Evolutionary conservation across 1,284 basidiomycete species (phyloP).

Genomic region (Rhodotorula sp.): DNA sequence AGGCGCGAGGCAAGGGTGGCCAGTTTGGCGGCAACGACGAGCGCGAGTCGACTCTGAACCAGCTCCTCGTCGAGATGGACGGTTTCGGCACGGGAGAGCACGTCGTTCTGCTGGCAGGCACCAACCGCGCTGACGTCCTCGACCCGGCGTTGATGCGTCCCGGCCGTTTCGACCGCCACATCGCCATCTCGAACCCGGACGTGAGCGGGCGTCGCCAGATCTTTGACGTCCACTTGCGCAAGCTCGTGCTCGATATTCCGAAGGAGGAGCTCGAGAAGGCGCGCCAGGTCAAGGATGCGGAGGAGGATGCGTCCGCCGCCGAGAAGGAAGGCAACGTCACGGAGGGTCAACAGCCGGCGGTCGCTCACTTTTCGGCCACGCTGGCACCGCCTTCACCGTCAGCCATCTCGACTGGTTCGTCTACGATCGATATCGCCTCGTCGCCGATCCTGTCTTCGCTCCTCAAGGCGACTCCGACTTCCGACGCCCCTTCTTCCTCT

Average conservation of each 20-base stretch:
- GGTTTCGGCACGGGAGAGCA: constrained; percentile 95
- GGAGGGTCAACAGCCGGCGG: constrained; percentile 12
- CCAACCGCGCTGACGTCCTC: constrained; percentile 93
- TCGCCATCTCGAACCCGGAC: constrained; percentile 92
- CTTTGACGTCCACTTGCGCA: constrained; percentile 87
- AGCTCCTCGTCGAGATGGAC: constrained; percentile 98
- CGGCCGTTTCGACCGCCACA: constrained; percentile 95
- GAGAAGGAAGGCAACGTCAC: constrained; percentile 1
- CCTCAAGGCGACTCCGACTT: constrained; percentile 13
- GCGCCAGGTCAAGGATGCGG: constrained; percentile 5
- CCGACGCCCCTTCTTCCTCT: constrained; percentile 18
- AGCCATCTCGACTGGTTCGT: neutral
- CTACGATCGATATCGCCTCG: constrained; percentile 3
- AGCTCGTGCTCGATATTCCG: constrained; percentile 58
- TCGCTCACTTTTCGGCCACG: constrained; percentile 15
- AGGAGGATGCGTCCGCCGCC: constrained; percentile 6
- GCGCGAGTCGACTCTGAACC: constrained; percentile 95
- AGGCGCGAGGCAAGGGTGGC: constrained; percentile 84
- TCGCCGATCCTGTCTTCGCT: constrained; percentile 26
- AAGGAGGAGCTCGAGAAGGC: neutral
- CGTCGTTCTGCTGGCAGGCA: constrained; percentile 93
- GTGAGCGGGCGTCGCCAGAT: constrained; percentile 91
- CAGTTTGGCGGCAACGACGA: constrained; percentile 93
- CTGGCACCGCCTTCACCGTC: neutral
- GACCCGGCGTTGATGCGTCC: constrained; percentile 94